Percentiles rank a stretch among this genome's conserved stretches.
Conservation (phyloP, 306 rosid species). For the Rosa multiflora region DNA sequence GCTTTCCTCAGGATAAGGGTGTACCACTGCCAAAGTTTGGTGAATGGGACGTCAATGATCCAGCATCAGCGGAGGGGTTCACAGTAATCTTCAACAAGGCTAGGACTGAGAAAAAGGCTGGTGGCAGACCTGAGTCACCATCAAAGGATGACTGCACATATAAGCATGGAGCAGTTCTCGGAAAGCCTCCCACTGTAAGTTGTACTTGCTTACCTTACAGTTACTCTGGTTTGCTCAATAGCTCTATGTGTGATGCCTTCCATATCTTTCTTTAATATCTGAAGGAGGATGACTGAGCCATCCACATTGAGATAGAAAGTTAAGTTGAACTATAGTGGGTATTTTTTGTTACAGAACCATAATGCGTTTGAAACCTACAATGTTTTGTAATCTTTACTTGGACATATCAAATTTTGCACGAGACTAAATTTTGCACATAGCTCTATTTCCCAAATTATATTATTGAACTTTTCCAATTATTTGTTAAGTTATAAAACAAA, state of each 20-base stretch:
- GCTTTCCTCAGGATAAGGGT: conserved; percentile 47
- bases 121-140: conserved; percentile 50
- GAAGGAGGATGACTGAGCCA: not conserved
- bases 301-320: not conserved
- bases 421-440: not conserved
- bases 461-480: not conserved
- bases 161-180: conserved; percentile 54
- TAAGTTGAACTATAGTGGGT: not conserved
- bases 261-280: not conserved
- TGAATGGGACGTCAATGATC: conserved; percentile 86
- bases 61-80: conserved; percentile 78
- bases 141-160: conserved; percentile 39
- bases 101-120: conserved; percentile 61
- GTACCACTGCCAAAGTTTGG: conserved; percentile 75
- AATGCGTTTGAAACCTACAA: not conserved
- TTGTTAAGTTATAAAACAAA: not conserved
- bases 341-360: not conserved
- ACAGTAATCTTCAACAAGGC: conserved; percentile 80
- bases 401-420: not conserved
- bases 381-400: not conserved
- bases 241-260: conserved; percentile 3
- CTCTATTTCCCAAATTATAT: not conserved
- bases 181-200: conserved; percentile 62
- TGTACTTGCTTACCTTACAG: not conserved
- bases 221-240: not conserved